Percentiles rank a stretch among this genome's conserved stretches.
These are phyloP conservation scores for Lactuca sativa DNA, from an alignment of 129 eudicot genomes.

Conservation along the genomic window DNA sequence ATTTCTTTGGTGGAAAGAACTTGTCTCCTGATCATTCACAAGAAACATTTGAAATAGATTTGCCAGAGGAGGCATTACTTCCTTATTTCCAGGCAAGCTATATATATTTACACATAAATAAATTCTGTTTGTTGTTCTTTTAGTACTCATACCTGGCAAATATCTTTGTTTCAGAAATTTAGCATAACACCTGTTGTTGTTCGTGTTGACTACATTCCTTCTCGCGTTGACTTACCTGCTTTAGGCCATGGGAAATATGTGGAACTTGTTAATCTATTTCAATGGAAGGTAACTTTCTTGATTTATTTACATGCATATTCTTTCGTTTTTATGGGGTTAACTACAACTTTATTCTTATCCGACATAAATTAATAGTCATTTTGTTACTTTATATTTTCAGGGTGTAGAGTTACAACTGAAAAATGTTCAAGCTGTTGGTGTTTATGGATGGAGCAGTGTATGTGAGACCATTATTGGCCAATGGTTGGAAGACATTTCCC, in stretches of 20 bases:
- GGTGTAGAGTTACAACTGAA: conserved; percentile 91
- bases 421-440: conserved; percentile 79
- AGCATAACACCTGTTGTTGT: conserved; percentile 62
- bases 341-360: background rate
- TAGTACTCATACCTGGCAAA: conserved; percentile 16
- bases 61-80: conserved; percentile 84
- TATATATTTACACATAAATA: background rate
- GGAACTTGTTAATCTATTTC: conserved; percentile 89
- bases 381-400: conserved; percentile 36
- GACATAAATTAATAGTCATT: background rate
- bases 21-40: conserved; percentile 37
- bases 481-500: conserved; percentile 96
- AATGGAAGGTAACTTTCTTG: conserved; percentile 77
- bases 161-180: conserved; percentile 71
- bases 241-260: conserved; percentile 91
- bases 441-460: conserved; percentile 84
- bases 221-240: conserved; percentile 85
- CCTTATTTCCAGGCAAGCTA: conserved; percentile 86
- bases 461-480: conserved; percentile 81
- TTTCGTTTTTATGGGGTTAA: background rate
- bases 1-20: conserved; percentile 77
- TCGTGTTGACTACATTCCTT: conserved; percentile 89
- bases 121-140: background rate
- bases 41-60: conserved; percentile 37
- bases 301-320: background rate